Evolutionary conservation across 164 flowering plant species (phyloP).

Genomic region (Macadamia tetraphylla): DNA sequence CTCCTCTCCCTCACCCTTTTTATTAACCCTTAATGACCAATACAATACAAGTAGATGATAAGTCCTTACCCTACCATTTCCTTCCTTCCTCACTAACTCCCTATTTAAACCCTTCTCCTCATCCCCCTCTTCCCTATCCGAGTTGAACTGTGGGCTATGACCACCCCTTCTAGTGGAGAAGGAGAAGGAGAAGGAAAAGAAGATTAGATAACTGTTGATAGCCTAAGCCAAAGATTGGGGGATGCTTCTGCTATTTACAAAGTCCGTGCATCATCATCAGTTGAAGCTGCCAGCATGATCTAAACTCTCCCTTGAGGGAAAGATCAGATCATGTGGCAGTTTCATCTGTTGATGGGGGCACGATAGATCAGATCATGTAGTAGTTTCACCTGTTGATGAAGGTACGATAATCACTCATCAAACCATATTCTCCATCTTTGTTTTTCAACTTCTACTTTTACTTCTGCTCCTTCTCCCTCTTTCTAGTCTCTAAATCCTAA

Average conservation of each 20-base stretch:
- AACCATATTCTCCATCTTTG: neutral
- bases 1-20: too few relatives aligned
- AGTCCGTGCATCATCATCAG: conserved; percentile 38
- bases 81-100: neutral
- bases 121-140: conserved; percentile 9
- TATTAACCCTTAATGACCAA: conserved; percentile 5
- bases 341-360: conserved; percentile 59
- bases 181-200: neutral
- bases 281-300: conserved; percentile 98
- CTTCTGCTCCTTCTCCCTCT: too few relatives aligned
- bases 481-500: neutral
- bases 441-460: neutral
- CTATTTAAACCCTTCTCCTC: conserved; percentile 28
- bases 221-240: too few relatives aligned
- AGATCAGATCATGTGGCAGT: conserved; percentile 73
- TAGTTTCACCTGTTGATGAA: conserved; percentile 61
- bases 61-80: conserved; percentile 3
- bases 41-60: conserved; percentile 4
- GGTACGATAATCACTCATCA: conserved; percentile 20
- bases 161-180: conserved; percentile 1
- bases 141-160: too few relatives aligned
- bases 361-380: neutral
- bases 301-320: conserved; percentile 31
- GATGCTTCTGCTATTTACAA: neutral
- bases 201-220: too few relatives aligned